Base-by-base conservation (phyloP, 2,329 filamentous ascomycete genomes). In the Fusarium beomiforme region DNA sequence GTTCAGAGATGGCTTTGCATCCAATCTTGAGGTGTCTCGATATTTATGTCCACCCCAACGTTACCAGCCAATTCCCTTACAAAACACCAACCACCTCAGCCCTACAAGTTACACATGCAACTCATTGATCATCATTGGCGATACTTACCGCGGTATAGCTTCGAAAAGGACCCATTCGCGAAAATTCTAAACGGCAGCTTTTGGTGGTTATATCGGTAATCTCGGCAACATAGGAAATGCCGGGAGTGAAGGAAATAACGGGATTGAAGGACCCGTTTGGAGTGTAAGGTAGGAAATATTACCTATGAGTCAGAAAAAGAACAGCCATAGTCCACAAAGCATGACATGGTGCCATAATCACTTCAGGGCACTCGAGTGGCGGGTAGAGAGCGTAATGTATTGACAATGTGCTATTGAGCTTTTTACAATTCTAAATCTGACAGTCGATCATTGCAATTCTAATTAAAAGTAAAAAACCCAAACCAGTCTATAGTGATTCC, bases 401-500 rank as follows among this genome's bases (percentile, higher is more conserved):
- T 50, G 29, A 21, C 13, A 23, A 47, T 51, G 26, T 66, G 51
- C 46, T 62, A 41, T 23, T 51, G 37, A 59, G 36, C 37, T 39
- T 41, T 17, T 36, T 29, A 14, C 29, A 50, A 63, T 36, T 60
- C 54, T 59, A 49, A 37, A 16, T 34, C 23, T 14, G 19, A 43
- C 50, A 24, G 36, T 37, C 56, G n/a, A 55, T 43, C 31, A 55
- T 39, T 56, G 21, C 36, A 24, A 50, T 41, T 53, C 21, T 39
- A 67, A 62, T 13, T 61, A 49, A 67, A 44, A 37, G 31, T 51
- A 51, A 36, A 51, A 39, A 37, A 41, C 53, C 59, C 42, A 60
- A 53, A 19, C 37, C 50, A 49, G 26, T 64, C 64, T 68, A 68
- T 68, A 46, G 39, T 34, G 37, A 39, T 34, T 41, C 41, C 57